Percentiles rank a stretch among this genome's conserved stretches.
phyloP scores from a whole-genome alignment of 1,284 basidiomycete genomes.

The Austroboletus novae-zelandiae region DNA sequence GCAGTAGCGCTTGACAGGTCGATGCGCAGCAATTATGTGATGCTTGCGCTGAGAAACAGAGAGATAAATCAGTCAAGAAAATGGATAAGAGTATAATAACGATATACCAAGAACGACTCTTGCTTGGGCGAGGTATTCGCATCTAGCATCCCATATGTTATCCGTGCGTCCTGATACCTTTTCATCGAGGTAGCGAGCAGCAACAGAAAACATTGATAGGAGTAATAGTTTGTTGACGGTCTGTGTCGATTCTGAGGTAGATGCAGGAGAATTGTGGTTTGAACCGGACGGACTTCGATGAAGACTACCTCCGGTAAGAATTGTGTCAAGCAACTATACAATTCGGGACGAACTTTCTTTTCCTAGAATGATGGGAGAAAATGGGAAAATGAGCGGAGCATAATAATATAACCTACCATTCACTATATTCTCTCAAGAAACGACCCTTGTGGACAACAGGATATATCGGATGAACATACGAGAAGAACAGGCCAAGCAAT shows the following conservation, averaged over 20 bases:
- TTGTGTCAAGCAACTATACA: neutral
- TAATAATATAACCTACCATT: conserved; percentile 41
- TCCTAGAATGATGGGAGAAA: conserved; percentile 28
- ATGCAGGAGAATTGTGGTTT: conserved; percentile 18
- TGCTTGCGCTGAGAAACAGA: conserved; percentile 48
- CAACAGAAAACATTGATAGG: conserved; percentile 75
- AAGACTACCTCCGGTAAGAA: conserved; percentile 13
- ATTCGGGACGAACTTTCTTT: conserved; percentile 27
- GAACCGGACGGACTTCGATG: conserved; percentile 13
- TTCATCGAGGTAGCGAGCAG: conserved; percentile 65
- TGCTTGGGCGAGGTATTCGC: conserved; percentile 67
- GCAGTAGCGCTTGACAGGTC: conserved; percentile 73
- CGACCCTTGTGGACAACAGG: conserved; percentile 72
- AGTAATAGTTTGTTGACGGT: conserved; percentile 69
- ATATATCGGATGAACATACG: conserved; percentile 76
- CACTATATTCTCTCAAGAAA: conserved; percentile 65
- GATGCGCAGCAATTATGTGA: conserved; percentile 66
- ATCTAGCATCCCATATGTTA: conserved; percentile 71
- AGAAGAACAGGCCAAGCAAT: conserved; percentile 74
- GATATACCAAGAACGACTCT: conserved; percentile 59
- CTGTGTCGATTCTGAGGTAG: conserved; percentile 51
- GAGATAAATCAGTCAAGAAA: conserved; percentile 5
- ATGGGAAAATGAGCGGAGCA: conserved; percentile 1
- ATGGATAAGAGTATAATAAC: conserved; percentile 15
- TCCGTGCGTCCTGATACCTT: conserved; percentile 46